Conservation (phyloP, 2,329 filamentous ascomycete species). For the Ophiostoma triangulosporum region DNA sequence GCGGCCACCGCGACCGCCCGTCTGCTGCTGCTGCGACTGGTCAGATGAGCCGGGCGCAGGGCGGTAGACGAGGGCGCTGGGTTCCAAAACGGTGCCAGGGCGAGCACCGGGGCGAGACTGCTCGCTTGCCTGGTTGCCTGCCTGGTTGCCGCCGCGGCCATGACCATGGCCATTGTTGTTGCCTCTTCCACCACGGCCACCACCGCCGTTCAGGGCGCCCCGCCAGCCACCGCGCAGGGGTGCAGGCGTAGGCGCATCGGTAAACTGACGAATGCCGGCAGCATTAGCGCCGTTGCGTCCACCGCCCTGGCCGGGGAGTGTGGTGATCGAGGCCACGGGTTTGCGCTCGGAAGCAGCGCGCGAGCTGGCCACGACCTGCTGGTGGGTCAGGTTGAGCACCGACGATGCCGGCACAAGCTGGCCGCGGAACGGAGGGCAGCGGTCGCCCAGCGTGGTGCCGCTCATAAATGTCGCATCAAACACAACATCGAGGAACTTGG, state of each 20-base stretch:
- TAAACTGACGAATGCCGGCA: slow-evolving; percentile 43
- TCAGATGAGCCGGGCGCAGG: slow-evolving; percentile 13
- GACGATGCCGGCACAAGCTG: slow-evolving; percentile 81
- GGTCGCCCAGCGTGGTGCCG: slow-evolving; percentile 78
- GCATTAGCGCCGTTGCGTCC: slow-evolving; percentile 26
- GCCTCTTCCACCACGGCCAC: slow-evolving; percentile 21
- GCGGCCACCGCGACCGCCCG: slow-evolving; percentile 4
- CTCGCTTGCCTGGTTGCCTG: slow-evolving; percentile 11
- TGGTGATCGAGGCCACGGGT: slow-evolving; percentile 31
- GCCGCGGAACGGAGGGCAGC: slow-evolving; percentile 85
- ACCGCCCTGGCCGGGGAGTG: slow-evolving; percentile 32
- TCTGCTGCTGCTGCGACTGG: slow-evolving; percentile 10
- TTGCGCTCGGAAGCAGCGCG: slow-evolving; percentile 42
- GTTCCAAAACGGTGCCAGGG: slow-evolving; percentile 27
- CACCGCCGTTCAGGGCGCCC: slow-evolving; percentile 36
- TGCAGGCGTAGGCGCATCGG: slow-evolving; percentile 40
- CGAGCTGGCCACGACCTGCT: slow-evolving; percentile 63
- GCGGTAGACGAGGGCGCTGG: slow-evolving; percentile 41
- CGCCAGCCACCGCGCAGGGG: slow-evolving; percentile 45
- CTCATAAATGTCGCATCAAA: slow-evolving; percentile 97
- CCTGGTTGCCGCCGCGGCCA: slow-evolving; percentile 21
- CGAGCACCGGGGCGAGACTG: slow-evolving; percentile 15
- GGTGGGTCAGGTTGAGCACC: slow-evolving; percentile 74
- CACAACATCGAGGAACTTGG: slow-evolving; percentile 74
- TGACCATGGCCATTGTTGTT: slow-evolving; percentile 17